Base-by-base conservation (phyloP, 495 filamentous ascomycete genomes). In the Talaromyces thailandensis region DNA sequence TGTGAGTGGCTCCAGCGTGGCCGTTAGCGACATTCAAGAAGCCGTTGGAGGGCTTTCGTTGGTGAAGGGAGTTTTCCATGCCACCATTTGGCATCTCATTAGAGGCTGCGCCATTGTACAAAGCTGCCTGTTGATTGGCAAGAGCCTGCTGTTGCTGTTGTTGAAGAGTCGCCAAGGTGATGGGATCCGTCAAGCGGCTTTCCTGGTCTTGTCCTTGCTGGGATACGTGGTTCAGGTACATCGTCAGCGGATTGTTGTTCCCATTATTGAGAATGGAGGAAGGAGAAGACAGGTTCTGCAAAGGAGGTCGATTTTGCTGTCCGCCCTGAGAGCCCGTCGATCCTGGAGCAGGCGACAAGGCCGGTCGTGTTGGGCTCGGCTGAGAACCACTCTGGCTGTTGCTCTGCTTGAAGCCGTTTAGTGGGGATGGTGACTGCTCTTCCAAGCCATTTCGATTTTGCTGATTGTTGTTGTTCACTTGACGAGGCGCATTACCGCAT, bases 401-500 rank as follows among this genome's bases (percentile, higher is more conserved):
- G 59, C 67, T 75, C 64, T 73, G 74, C 60, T 74, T 75, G 69
- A 78, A 79, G 24, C 80, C 80, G 61, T 83, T 83, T 61, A 81
- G 68, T 4, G 74, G 70, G 0, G 76, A 71, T 6, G 88, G 85
- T 2, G 91, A 92, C 51, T 91, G 86, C 43, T 84, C 84, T 68
- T 72, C 86, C 71, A 77, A 65, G 40, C 73, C 76, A 50, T 71
- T 61, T 21, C 76, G 76, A 61, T 76, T 73, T 65, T 85, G 82
- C 71, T 90, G 82, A 70, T 80, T 72, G 18, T 73, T 75, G 63
- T 80, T 80, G 62, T 81, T 81, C n/a, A 79, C 78, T 76, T 98
- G 95, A 51, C 94, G 85, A 25, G 94, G 94, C 21, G 94, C 90
- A 74, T 98, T 98, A 65, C 94, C 94, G 69, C 94, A 98, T 58